Base-by-base conservation (phyloP, 1,284 basidiomycete species). In the Leccinum fallax region DNA sequence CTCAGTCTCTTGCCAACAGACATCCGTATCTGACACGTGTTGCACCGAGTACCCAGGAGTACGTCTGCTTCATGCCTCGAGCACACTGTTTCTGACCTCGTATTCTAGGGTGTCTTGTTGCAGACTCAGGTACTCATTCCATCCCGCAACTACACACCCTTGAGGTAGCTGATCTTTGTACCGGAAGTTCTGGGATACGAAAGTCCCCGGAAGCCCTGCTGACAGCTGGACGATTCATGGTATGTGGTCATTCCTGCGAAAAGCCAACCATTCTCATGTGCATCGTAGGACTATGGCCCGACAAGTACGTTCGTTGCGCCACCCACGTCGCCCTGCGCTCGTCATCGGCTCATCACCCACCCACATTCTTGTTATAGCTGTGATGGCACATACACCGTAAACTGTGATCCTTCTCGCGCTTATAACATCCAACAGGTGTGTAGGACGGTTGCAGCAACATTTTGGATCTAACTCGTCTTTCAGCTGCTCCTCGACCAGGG, bases 221-320 rank as follows among this genome's bases (percentile, higher is more conserved):
- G 70, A 90, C 69, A 89, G 85, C 67, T 92, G 90, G 90, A 89
- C 89, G 0, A 88, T 92, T 63, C 89, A 91, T 61, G 89, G 89
- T 86, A 63, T 30, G 81, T 67, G 21, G 30, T 61, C 5, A 5
- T 21, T 21, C 8, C 21, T 40, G 16, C 49, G 40, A 21, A 40
- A 19, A 60, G 49, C 13, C 7, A 4, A 1, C 24, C n/a, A 3
- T 64, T 65, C 55, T 67, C 57, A 54, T 60, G 32, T 21, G 48
- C 43, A 46, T 24, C 55, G 11, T 60, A 88, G 87, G 88, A 57
- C 78, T 90, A 53, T 90, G 89, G 89, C 87, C 88, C 5, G 88
- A 90, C 70, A 77, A 87, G 87, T 90, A 65, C 58, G 83, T 75
- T 26, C 32, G 7, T 61, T 16, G 28, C n/a, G 8, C 7, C 24